Conservation (phyloP, 2,329 filamentous ascomycete species). For the Aspergillus neotritici region DNA sequence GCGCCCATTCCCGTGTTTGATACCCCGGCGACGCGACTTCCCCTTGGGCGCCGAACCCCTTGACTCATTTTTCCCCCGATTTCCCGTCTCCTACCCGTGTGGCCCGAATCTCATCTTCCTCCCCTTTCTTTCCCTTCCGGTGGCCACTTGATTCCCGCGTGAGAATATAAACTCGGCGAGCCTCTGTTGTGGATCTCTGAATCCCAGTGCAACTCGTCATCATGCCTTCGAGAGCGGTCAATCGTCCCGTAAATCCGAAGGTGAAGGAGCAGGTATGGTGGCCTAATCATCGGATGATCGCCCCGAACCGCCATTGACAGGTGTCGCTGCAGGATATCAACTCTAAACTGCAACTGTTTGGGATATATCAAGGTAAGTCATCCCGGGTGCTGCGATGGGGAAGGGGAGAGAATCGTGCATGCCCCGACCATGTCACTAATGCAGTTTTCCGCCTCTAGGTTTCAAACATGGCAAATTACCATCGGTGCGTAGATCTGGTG, state of each 20-base stretch:
- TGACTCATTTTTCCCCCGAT: slow-evolving; percentile 9
- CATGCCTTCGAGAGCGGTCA: slow-evolving; percentile 8
- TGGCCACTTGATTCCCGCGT: background rate
- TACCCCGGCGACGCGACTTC: slow-evolving; percentile 17
- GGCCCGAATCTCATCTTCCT: background rate
- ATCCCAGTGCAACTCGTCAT: background rate
- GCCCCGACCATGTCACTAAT: slow-evolving; percentile 10
- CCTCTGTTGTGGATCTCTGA: no score
- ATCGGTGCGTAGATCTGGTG: slow-evolving; percentile 73
- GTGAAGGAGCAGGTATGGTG: slow-evolving; percentile 4
- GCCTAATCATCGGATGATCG: background rate
- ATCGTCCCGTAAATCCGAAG: slow-evolving; percentile 6
- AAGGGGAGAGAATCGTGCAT: background rate
- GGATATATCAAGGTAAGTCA: slow-evolving; percentile 63
- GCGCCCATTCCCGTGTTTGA: slow-evolving; percentile 14
- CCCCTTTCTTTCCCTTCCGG: background rate
- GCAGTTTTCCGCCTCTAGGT: slow-evolving; percentile 44
- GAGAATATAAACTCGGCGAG: background rate
- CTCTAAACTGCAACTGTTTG: slow-evolving; percentile 89
- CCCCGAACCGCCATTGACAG: slow-evolving; percentile 1
- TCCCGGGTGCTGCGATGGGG: background rate
- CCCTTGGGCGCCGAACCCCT: background rate
- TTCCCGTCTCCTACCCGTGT: slow-evolving; percentile 7
- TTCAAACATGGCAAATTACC: slow-evolving; percentile 87
- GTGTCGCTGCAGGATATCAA: slow-evolving; percentile 60